phyloP scores from a whole-genome alignment of 1,139 yeast genomes.

The Nematodospora anomalae region DNA sequence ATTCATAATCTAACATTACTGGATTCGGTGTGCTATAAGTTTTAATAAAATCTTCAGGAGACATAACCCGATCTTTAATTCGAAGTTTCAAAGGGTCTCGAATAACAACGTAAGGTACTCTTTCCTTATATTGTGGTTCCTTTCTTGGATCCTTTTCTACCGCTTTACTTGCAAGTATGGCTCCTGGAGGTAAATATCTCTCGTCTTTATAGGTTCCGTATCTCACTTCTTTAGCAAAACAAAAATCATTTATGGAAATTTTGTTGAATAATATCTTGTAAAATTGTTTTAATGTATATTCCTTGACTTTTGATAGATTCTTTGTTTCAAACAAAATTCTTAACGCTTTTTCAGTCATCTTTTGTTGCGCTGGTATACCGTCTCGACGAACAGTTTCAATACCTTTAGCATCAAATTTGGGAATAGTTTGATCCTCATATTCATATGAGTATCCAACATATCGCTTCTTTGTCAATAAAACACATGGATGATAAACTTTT shows the following conservation, averaged over 20 bases:
- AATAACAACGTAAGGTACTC: slow-evolving; percentile 84
- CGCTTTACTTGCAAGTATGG: slow-evolving; percentile 65
- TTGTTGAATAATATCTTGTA: slow-evolving; percentile 58
- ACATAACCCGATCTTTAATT: slow-evolving; percentile 74
- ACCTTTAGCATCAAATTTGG: slow-evolving; percentile 92
- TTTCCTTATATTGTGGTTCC: slow-evolving; percentile 84
- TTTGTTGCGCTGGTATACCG: slow-evolving; percentile 90
- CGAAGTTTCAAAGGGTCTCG: slow-evolving; percentile 64
- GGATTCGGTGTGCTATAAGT: slow-evolving; percentile 34
- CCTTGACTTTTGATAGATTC: slow-evolving; percentile 69
- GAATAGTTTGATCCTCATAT: slow-evolving; percentile 48
- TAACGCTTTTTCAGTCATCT: slow-evolving; percentile 70
- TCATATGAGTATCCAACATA: slow-evolving; percentile 86
- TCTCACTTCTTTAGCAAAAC: slow-evolving; percentile 88
- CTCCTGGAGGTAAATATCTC: slow-evolving; percentile 84
- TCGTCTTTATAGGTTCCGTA: slow-evolving; percentile 80
- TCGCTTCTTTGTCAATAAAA: slow-evolving; percentile 80
- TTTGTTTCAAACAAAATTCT: slow-evolving; percentile 68
- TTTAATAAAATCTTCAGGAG: slow-evolving; percentile 70
- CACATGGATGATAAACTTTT: slow-evolving; percentile 86
- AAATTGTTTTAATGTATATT: slow-evolving; percentile 65
- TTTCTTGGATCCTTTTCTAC: slow-evolving; percentile 66
- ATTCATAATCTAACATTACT: slow-evolving; percentile 68
- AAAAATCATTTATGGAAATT: slow-evolving; percentile 75
- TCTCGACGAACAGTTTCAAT: slow-evolving; percentile 92